phyloP scores from a whole-genome alignment of 805 yeast species.

The Tetrapisispora fleetii region DNA sequence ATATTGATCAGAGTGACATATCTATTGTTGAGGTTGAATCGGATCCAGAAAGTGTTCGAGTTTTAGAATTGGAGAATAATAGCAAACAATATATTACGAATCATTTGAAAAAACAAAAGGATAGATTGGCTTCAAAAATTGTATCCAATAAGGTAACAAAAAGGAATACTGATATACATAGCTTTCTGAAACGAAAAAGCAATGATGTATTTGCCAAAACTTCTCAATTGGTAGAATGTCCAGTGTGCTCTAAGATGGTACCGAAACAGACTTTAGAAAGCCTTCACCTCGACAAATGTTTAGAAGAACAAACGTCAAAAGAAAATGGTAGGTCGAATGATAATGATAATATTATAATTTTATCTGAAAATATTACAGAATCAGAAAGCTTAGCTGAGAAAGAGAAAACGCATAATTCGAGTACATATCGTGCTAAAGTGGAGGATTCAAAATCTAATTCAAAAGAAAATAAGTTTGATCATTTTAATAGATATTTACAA shows the following conservation, averaged over 20 bases:
- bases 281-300: slow-evolving; percentile 54
- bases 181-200: slow-evolving; percentile 8
- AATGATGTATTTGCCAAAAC: slow-evolving; percentile 4
- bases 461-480: slow-evolving; percentile 4
- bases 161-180: slow-evolving; percentile 4
- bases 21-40: slow-evolving; percentile 25
- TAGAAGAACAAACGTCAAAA: slow-evolving; percentile 20
- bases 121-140: neutral
- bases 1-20: slow-evolving; percentile 1
- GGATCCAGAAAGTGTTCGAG: slow-evolving; percentile 17
- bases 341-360: neutral
- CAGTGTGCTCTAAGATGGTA: slow-evolving; percentile 51
- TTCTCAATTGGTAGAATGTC: slow-evolving; percentile 43
- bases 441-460: neutral
- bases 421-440: neutral
- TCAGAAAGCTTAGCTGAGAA: neutral
- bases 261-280: slow-evolving; percentile 46
- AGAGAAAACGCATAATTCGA: neutral
- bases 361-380: neutral
- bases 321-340: neutral
- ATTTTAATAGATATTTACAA: slow-evolving; percentile 15
- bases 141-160: slow-evolving; percentile 4
- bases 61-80: slow-evolving; percentile 20
- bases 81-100: neutral
- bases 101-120: neutral